Conservation (phyloP, 1,284 basidiomycete genomes). For the Pseudozyma tsukubaensis region DNA sequence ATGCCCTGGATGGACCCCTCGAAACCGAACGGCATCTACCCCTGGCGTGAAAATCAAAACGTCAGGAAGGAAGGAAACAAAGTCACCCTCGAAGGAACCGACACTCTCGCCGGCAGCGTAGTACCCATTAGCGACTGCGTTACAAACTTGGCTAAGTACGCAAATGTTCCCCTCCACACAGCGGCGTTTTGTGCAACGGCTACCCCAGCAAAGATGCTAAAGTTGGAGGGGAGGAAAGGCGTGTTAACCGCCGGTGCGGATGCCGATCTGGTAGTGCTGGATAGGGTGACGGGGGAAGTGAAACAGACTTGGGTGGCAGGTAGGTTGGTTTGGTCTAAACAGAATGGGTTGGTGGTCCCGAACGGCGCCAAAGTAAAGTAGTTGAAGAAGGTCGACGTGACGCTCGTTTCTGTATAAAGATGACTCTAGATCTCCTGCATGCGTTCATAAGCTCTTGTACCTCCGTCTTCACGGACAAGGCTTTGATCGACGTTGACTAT, state of each 20-base stretch:
- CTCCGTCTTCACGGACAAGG: background rate
- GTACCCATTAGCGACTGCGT: constrained; percentile 84
- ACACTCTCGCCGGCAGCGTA: constrained; percentile 80
- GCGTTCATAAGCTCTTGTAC: background rate
- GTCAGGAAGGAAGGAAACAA: constrained; percentile 84
- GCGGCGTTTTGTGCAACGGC: constrained; percentile 85
- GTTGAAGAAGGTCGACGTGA: no score
- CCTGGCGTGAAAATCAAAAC: constrained; percentile 83
- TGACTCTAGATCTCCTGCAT: constrained; percentile 1
- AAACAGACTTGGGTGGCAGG: constrained; percentile 84
- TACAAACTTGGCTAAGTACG: constrained; percentile 83
- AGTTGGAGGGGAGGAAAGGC: constrained; percentile 80
- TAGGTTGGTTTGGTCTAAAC: constrained; percentile 62
- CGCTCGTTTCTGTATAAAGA: no score
- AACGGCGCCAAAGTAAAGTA: background rate
- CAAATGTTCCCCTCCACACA: constrained; percentile 81
- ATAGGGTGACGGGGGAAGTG: constrained; percentile 77
- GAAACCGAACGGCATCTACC: constrained; percentile 83
- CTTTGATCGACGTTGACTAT: no score
- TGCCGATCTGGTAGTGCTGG: constrained; percentile 80
- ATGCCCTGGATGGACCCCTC: constrained; percentile 88
- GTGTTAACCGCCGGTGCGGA: constrained; percentile 81
- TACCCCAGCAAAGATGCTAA: constrained; percentile 84
- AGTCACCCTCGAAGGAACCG: constrained; percentile 84
- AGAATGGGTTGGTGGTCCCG: background rate